Evolutionary conservation across 1,284 basidiomycete genomes (phyloP).

Genomic region (Thecaphora frezii): DNA sequence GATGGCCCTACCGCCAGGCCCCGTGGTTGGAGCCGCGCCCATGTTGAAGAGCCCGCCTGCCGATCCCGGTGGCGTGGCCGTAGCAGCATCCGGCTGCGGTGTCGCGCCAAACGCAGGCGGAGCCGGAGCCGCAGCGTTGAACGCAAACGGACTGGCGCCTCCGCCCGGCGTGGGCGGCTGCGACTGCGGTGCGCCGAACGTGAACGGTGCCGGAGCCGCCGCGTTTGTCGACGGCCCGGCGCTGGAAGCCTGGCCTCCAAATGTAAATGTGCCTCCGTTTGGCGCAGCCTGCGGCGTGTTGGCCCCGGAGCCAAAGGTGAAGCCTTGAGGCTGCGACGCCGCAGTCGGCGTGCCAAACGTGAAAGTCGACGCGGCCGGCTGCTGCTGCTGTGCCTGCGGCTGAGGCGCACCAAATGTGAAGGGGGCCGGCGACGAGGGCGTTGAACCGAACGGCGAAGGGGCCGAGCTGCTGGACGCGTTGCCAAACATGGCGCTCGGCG

Average conservation of each 20-base stretch:
- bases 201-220: conserved; percentile 13
- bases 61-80: conserved; percentile 13
- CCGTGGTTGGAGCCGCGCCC: conserved; percentile 24
- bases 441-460: conserved; percentile 11
- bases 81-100: not conserved
- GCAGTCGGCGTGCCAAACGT: conserved; percentile 8
- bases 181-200: conserved; percentile 10
- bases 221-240: not conserved
- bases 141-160: not conserved
- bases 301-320: conserved; percentile 4
- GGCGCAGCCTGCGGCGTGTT: not conserved
- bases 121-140: not conserved
- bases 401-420: conserved; percentile 23
- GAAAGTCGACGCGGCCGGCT: conserved; percentile 3
- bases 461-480: conserved; percentile 4
- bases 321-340: conserved; percentile 6
- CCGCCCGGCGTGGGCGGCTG: not conserved
- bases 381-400: not conserved
- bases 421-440: conserved; percentile 17
- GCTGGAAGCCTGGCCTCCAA: not conserved
- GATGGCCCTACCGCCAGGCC: conserved; percentile 36
- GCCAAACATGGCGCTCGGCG: conserved; percentile 1
- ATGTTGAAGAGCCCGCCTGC: conserved; percentile 37
- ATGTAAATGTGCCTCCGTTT: not conserved
- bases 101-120: not conserved